Evolutionary conservation across 2,329 filamentous ascomycete species (phyloP), one percentile per base, ranked within the genome.

Genomic region (Truncatella angustata): DNA sequence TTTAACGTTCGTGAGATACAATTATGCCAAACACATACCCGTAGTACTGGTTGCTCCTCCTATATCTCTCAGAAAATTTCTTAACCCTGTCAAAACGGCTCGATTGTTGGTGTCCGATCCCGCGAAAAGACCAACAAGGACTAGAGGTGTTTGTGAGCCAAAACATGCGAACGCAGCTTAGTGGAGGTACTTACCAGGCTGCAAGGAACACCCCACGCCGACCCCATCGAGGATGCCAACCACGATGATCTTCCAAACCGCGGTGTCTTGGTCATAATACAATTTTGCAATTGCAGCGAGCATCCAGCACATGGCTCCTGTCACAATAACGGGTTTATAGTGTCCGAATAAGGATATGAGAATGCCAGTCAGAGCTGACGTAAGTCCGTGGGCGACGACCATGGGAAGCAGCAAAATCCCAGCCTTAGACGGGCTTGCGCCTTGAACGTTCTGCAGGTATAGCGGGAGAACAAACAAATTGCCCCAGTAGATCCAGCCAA

Each of bases 401-500:
- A 64, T 52, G 3, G 64, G 61, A 6, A 66, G n/a, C 20, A 62
- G 54, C 4, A 65, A 54, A 9, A 56, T 54, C 1, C 60, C 64
- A 18, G 58, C 59, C 26, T 56, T 43, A 12, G 60, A 30, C 3
- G 62, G 57, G 4, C 32, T n/a, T n/a, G n/a, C n/a, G n/a, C 57
- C 57, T 3, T 61, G 54, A 10, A 63, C 58, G 4, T 54, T 54
- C 45, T 64, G 63, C 26, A 59, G 58, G 49, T 64, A 65, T 18
- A 62, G 55, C 16, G 61, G 61, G 3, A 63, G 35, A 49, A 63
- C 64, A 47, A 61, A 65, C 16, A 75, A 59, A 40, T 78, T 74
- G 11, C 68, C 62, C 18, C 76, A 74, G 75, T 76, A 80, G 12
- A 78, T 75, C 16, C 73, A 67, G 60, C 78, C 75, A 57, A 78